Conservation (phyloP, 495 filamentous ascomycete species). For the Poronia punctata region DNA sequence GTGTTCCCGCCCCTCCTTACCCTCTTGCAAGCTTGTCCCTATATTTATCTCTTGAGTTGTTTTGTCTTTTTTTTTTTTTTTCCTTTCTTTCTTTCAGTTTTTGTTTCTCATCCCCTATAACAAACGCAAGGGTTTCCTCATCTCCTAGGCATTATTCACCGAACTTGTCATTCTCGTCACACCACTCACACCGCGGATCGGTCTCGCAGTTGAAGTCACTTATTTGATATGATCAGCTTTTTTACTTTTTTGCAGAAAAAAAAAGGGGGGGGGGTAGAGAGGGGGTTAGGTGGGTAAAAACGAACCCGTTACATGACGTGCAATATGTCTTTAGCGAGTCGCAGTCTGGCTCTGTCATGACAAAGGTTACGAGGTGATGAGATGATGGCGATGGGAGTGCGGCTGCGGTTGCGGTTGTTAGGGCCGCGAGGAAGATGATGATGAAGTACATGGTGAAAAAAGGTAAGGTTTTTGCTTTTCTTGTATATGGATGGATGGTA, state of each 20-base stretch:
- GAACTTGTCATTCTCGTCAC: slow-evolving; percentile 14
- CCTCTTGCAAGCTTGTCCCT: too few relatives aligned
- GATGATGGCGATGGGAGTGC: background rate
- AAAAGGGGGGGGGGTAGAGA: background rate
- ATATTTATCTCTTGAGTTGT: too few relatives aligned
- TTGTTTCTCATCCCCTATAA: too few relatives aligned
- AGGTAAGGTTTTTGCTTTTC: too few relatives aligned
- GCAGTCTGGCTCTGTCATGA: slow-evolving; percentile 16
- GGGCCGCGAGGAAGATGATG: slow-evolving; percentile 12
- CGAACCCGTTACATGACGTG: slow-evolving; percentile 19
- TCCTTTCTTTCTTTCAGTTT: too few relatives aligned
- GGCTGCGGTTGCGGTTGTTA: slow-evolving; percentile 6
- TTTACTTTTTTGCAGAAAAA: background rate
- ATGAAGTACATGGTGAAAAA: slow-evolving; percentile 14
- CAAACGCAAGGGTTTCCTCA: background rate
- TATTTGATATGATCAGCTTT: background rate
- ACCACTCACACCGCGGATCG: slow-evolving; percentile 22
- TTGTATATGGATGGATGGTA: too few relatives aligned
- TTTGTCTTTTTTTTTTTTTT: too few relatives aligned
- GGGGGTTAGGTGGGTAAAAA: background rate
- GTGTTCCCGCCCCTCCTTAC: too few relatives aligned
- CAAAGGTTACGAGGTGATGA: background rate
- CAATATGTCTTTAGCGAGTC: slow-evolving; percentile 18
- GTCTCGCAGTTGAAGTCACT: slow-evolving; percentile 22
- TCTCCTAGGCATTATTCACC: background rate